Evolutionary conservation across 139 green algal genomes (phyloP).

Genomic region (Edaphochlamys debaryana): DNA sequence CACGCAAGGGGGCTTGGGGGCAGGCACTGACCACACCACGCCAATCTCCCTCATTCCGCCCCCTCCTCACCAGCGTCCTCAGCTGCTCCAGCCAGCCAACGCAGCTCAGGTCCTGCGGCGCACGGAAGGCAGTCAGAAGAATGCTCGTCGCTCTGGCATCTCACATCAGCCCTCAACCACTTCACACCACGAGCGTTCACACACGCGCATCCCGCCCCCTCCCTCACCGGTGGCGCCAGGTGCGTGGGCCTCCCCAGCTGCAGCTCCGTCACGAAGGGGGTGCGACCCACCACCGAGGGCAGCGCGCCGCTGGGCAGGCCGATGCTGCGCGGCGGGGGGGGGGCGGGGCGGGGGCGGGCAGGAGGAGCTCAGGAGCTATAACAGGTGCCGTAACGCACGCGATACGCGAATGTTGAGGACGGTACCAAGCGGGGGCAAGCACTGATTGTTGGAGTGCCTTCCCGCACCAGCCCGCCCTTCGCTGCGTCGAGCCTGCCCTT

Average conservation of each 20-base stretch:
- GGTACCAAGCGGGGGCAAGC: neutral
- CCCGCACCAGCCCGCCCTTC: too few relatives aligned
- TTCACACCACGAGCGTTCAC: too few relatives aligned
- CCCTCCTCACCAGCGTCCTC: neutral
- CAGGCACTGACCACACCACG: too few relatives aligned
- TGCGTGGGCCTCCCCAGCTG: neutral
- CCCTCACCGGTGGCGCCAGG: too few relatives aligned
- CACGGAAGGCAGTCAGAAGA: too few relatives aligned
- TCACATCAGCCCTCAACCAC: too few relatives aligned
- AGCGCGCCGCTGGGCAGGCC: neutral
- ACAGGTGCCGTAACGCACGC: neutral
- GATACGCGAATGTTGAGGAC: neutral
- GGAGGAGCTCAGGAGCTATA: too few relatives aligned
- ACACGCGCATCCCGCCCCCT: too few relatives aligned
- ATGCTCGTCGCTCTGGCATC: too few relatives aligned
- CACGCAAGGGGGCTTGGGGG: neutral
- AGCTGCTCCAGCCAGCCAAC: neutral
- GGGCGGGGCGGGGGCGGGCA: neutral
- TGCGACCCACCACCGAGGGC: neutral
- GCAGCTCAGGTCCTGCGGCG: neutral
- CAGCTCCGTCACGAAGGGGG: slow-evolving; percentile 6
- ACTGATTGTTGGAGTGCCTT: neutral
- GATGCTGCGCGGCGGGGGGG: neutral
- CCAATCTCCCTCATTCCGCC: too few relatives aligned
- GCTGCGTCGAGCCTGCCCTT: too few relatives aligned